A percentile compares a stretch with the other conserved stretches of the same genome.
Evolutionary conservation across 352 stramenopile genomes (phyloP).

Genomic region (Globisporangium viniferum): DNA sequence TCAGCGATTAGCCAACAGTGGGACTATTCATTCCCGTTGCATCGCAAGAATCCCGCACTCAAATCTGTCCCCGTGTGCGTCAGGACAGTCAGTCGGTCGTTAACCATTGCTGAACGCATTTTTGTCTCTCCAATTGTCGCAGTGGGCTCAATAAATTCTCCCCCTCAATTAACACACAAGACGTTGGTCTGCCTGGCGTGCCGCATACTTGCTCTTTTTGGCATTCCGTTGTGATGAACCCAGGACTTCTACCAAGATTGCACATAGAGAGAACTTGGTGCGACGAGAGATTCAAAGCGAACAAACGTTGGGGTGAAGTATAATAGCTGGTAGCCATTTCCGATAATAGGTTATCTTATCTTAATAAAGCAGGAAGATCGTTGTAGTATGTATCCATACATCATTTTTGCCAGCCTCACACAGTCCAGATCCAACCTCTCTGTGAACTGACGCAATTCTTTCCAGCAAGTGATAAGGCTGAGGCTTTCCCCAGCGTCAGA

Average conservation of each 20-base stretch:
- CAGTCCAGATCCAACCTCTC: not conserved
- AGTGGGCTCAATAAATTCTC: not conserved
- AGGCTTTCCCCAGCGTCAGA: too few relatives aligned
- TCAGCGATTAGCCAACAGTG: not conserved
- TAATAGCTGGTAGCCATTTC: too few relatives aligned
- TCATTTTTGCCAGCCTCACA: too few relatives aligned
- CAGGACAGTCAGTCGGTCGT: not conserved
- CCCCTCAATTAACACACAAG: not conserved
- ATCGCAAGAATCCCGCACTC: not conserved
- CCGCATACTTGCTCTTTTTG: not conserved
- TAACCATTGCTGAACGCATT: not conserved
- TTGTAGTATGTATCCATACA: too few relatives aligned
- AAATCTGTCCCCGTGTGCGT: not conserved
- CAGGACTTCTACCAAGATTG: too few relatives aligned
- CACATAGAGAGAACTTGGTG: too few relatives aligned
- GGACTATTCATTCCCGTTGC: not conserved
- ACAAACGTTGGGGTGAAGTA: too few relatives aligned
- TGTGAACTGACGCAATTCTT: not conserved
- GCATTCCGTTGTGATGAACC: too few relatives aligned
- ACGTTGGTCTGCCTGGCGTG: not conserved
- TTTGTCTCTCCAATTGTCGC: not conserved
- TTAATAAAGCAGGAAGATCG: too few relatives aligned
- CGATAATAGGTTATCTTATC: too few relatives aligned
- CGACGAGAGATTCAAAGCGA: too few relatives aligned
- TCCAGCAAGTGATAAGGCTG: too few relatives aligned